Evolutionary conservation across 2,329 filamentous ascomycete genomes (phyloP).

Genomic region (Cladosporium sp.): DNA sequence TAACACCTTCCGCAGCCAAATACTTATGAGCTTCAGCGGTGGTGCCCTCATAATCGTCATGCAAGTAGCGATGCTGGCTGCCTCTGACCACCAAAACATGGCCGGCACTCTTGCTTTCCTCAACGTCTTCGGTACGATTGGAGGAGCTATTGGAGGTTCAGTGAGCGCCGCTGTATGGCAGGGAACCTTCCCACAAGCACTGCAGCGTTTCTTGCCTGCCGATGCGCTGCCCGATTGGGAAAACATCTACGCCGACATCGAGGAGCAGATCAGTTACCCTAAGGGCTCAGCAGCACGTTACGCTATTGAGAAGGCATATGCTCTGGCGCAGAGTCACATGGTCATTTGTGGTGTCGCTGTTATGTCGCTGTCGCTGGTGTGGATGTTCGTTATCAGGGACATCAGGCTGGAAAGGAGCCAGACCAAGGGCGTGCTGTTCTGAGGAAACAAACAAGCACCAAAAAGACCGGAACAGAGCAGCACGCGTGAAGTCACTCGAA

Average conservation of each 20-base stretch:
- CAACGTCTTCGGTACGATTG: constrained; percentile 20
- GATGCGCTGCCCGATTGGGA: constrained; percentile 12
- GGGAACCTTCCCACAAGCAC: constrained; percentile 20
- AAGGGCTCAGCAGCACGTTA: constrained; percentile 48
- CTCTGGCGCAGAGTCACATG: constrained; percentile 34
- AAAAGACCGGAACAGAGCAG: too few relatives aligned
- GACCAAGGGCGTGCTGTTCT: constrained; percentile 12
- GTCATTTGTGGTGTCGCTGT: constrained; percentile 29
- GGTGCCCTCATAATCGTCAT: constrained; percentile 55
- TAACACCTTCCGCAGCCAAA: too few relatives aligned
- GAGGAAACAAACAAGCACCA: not conserved
- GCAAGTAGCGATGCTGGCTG: constrained; percentile 58
- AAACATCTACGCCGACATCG: constrained; percentile 49
- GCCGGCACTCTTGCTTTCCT: constrained; percentile 22
- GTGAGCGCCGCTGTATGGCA: constrained; percentile 26
- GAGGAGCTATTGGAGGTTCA: constrained; percentile 52
- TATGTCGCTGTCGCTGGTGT: constrained; percentile 14
- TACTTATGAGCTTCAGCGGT: constrained; percentile 56
- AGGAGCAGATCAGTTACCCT: constrained; percentile 51
- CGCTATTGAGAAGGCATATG: constrained; percentile 36
- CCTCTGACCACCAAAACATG: constrained; percentile 27
- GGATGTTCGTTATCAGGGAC: constrained; percentile 18
- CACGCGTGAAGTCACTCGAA: too few relatives aligned
- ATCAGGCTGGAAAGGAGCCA: constrained; percentile 20
- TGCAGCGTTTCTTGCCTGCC: constrained; percentile 16